Conservation (phyloP, 2,329 filamentous ascomycete genomes). For the Alternaria angustiovoidea region DNA sequence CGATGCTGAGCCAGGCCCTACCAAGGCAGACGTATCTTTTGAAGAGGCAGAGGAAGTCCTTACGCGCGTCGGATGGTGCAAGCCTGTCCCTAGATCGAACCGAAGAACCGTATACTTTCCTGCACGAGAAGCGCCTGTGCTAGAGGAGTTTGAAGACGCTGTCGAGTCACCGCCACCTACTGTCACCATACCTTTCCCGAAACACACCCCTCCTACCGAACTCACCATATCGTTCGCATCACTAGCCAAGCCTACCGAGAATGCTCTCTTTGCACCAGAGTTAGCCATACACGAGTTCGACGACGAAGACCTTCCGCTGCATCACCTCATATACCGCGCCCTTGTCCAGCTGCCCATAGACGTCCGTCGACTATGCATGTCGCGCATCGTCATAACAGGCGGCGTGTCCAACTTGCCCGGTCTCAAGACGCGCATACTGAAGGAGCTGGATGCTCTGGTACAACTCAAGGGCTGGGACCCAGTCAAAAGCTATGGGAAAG, state of each 20-base stretch:
- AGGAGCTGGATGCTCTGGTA: conserved; percentile 75
- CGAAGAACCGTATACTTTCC: conserved; percentile 45
- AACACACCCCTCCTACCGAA: conserved; percentile 55
- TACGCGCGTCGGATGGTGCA: conserved; percentile 80
- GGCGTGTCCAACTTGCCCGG: conserved; percentile 82
- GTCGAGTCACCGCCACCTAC: conserved; percentile 44
- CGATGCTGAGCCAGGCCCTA: conserved; percentile 33
- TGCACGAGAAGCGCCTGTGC: conserved; percentile 46
- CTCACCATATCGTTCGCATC: conserved; percentile 73
- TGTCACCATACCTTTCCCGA: conserved; percentile 45
- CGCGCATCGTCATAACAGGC: conserved; percentile 85
- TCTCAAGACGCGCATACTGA: conserved; percentile 76
- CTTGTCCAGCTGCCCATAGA: conserved; percentile 82
- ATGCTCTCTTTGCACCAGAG: conserved; percentile 71
- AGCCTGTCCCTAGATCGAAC: conserved; percentile 38
- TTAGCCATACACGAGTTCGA: conserved; percentile 70
- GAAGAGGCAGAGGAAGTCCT: conserved; percentile 83
- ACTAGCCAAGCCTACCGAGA: conserved; percentile 78
- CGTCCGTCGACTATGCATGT: conserved; percentile 84
- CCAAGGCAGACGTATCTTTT: conserved; percentile 59
- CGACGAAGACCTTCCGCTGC: conserved; percentile 84
- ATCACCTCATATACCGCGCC: conserved; percentile 76
- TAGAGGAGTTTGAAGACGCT: conserved; percentile 56
- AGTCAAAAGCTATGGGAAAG: conserved; percentile 74
- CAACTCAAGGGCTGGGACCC: conserved; percentile 77